Evolutionary conservation across 1,139 yeast species (phyloP).

Genomic region (Suhomyces wounanorum): DNA sequence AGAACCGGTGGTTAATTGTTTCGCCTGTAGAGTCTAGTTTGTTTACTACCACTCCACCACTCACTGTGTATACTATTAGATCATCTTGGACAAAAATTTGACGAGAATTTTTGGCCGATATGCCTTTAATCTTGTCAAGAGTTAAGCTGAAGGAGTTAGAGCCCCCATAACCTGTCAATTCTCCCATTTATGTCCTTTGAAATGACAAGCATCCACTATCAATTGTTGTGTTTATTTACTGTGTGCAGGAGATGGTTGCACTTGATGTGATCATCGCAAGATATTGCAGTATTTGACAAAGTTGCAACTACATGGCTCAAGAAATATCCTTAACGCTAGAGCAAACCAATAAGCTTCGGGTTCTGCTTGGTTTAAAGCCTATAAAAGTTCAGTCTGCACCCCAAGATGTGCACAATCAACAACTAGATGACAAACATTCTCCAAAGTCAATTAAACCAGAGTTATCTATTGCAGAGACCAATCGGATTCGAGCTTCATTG

Average conservation of each 20-base stretch:
- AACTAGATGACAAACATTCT: too few species aligned
- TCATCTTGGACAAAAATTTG: conserved; percentile 44
- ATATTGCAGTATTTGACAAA: neutral
- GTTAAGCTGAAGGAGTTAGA: conserved; percentile 13
- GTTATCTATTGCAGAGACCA: conserved; percentile 40
- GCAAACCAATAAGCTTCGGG: conserved; percentile 45
- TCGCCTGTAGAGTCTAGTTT: conserved; percentile 23
- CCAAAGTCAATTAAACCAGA: conserved; percentile 3
- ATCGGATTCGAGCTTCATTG: conserved; percentile 42
- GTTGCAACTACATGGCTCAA: conserved; percentile 11
- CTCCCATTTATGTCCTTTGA: conserved; percentile 2
- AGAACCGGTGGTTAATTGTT: conserved; percentile 44
- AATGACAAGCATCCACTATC: neutral
- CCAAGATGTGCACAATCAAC: neutral
- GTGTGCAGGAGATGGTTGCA: conserved; percentile 5
- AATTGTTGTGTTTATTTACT: neutral
- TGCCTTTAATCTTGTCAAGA: conserved; percentile 30
- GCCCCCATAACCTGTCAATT: conserved; percentile 1
- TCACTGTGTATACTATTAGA: conserved; percentile 59
- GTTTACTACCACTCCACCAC: conserved; percentile 67
- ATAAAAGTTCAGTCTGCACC: conserved; percentile 10
- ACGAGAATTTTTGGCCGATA: conserved; percentile 31
- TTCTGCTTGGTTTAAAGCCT: conserved; percentile 30
- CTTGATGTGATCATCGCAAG: conserved; percentile 1
- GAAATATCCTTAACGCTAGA: conserved; percentile 38